Base-by-base conservation (phyloP, 192 early-diverging fungal genomes). In the Coemansia asiatica region DNA sequence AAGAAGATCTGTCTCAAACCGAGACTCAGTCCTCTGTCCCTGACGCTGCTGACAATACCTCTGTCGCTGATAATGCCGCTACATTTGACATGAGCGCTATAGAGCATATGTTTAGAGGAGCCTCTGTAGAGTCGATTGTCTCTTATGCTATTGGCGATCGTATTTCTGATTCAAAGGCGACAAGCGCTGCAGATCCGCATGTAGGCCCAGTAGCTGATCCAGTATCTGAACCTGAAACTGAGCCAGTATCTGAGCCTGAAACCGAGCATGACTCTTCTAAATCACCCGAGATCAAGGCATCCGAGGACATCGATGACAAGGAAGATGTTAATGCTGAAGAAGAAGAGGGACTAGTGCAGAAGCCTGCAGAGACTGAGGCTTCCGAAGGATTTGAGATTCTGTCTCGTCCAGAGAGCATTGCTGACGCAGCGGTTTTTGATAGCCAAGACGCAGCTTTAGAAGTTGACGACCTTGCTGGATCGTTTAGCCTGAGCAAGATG, bases 361-460 rank as follows among this genome's bases (percentile, higher is more conserved):
- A 61, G 48, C 61, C 16, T 50, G 48, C 60, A 18, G 58, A 56
- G n/a, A 19, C 64, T 4, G 46, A 60, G 2, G 56, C 71, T 18
- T 61, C 67, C 7, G 67, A 59, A 7, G 63, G 59, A 2, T 75
- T 69, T 69, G 73, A 69, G 53, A 47, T 75, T 12, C 36, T 75
- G 25, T 66, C 73, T 21, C 63, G 61, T 1, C 60, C 73, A 18
- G 63, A 62, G 5, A 59, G 47, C 31, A 69, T 53, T n/a, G 47
- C n/a, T 7, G 28, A 50, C 51, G 46, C 27, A 5, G 47, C 44
- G 13, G 36, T 44, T 1, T 59, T 59, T 59, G 36, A 40, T 33
- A 59, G 57, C 21, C 57, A 59, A 35, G 57, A 59, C 19, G 31
- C 65, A 3, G 31, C 44, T 53, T 10, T 44, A 7, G 38, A 56